Percentiles rank a stretch among this genome's conserved stretches.
phyloP scores from a whole-genome alignment of 306 rosid genomes.

The Cicer bijugum region DNA sequence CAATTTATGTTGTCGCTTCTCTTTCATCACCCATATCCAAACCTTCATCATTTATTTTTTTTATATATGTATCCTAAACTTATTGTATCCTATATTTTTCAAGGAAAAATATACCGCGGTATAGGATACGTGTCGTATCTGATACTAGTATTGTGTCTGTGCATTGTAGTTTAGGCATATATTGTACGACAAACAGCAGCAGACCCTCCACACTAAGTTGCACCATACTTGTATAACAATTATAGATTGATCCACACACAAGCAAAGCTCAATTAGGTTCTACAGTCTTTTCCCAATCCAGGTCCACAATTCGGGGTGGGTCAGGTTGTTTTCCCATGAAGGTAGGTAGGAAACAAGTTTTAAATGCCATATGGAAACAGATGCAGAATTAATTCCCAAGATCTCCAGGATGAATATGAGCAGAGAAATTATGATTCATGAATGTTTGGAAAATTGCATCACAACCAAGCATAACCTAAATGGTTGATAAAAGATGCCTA shows the following conservation, averaged over 20 bases:
- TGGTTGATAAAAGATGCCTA: not conserved
- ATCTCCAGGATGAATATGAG: not conserved
- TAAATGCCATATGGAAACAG: not conserved
- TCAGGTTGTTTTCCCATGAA: not conserved
- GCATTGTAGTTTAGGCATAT: not conserved
- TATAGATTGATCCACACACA: not conserved
- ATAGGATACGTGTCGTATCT: not conserved
- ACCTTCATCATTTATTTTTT: not conserved
- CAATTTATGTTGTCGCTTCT: constrained; percentile 1
- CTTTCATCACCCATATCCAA: constrained; percentile 3
- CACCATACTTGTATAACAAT: not conserved
- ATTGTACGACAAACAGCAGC: constrained; percentile 10
- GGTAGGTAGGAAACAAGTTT: not conserved
- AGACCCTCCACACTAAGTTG: constrained; percentile 11
- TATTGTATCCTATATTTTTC: not conserved
- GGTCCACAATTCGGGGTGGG: not conserved
- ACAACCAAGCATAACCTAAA: not conserved
- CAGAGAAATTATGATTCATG: not conserved
- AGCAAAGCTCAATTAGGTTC: constrained; percentile 13
- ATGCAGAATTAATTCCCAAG: not conserved
- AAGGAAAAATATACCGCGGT: not conserved
- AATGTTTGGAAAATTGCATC: not conserved
- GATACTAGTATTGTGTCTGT: not conserved
- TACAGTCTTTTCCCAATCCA: not conserved
- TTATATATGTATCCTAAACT: not conserved